These are phyloP conservation scores for Sechiopsis laciniata DNA, from an alignment of 306 rosid species.

Conservation along the genomic window DNA sequence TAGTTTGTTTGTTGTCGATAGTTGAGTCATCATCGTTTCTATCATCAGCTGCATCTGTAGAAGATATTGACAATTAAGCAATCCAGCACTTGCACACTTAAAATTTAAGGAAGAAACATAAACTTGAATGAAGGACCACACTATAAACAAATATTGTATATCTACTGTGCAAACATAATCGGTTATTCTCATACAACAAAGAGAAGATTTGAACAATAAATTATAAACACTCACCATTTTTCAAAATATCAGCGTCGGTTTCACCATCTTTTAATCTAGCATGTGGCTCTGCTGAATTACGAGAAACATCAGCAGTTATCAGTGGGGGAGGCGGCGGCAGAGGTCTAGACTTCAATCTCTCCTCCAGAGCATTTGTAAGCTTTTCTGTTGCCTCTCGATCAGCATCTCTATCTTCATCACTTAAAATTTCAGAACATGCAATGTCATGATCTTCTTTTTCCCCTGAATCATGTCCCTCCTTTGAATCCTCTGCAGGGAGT, in stretches of 20 bases:
- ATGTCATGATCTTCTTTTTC: conserved; percentile 55
- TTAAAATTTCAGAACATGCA: conserved; percentile 63
- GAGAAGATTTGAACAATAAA: conserved; percentile 15
- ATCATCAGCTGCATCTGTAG: conserved; percentile 60
- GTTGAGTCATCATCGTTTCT: conserved; percentile 64
- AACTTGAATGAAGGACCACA: neutral
- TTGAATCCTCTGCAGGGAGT: conserved; percentile 42
- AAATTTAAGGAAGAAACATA: neutral
- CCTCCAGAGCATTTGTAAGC: conserved; percentile 69
- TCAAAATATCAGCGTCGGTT: conserved; percentile 45
- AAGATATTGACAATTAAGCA: conserved; percentile 19
- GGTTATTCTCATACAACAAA: neutral
- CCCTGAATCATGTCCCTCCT: conserved; percentile 49
- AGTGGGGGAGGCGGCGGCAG: conserved; percentile 70
- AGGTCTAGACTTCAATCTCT: conserved; percentile 79
- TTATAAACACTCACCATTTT: conserved; percentile 47
- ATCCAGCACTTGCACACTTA: neutral
- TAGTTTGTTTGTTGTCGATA: conserved; percentile 47
- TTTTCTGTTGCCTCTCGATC: conserved; percentile 63
- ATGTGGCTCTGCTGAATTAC: conserved; percentile 42
- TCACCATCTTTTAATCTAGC: conserved; percentile 74
- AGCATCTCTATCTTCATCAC: conserved; percentile 77
- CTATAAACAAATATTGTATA: neutral
- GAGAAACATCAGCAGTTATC: conserved; percentile 45
- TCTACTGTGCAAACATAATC: neutral